These are phyloP conservation scores for Lepidium didymum DNA, from an alignment of 345 rosid species.

Conservation along the genomic window DNA sequence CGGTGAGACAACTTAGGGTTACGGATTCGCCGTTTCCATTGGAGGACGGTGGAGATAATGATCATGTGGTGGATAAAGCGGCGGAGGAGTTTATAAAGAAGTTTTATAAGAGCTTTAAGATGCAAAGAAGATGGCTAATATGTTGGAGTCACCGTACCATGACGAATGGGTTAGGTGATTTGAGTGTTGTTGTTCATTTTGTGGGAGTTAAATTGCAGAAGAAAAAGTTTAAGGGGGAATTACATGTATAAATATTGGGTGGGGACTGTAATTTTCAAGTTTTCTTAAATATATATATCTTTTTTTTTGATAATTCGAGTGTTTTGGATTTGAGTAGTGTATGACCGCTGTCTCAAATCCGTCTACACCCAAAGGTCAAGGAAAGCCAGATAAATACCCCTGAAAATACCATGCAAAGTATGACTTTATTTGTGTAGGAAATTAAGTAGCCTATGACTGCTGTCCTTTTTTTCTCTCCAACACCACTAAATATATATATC, in stretches of 20 bases:
- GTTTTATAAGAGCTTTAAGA: slow-evolving; percentile 55
- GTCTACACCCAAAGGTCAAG: too few relatives aligned
- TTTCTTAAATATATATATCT: not conserved
- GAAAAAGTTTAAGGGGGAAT: not conserved
- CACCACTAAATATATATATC: too few relatives aligned
- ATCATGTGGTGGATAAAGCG: slow-evolving; percentile 49
- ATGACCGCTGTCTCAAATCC: too few relatives aligned
- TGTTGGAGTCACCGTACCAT: slow-evolving; percentile 46
- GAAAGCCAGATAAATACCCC: too few relatives aligned
- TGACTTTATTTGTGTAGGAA: too few relatives aligned
- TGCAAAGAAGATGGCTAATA: slow-evolving; percentile 36
- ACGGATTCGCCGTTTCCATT: slow-evolving; percentile 78
- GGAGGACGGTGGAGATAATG: slow-evolving; percentile 54
- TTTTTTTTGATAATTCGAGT: too few relatives aligned
- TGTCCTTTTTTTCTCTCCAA: too few relatives aligned
- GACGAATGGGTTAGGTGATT: slow-evolving; percentile 40
- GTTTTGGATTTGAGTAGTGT: too few relatives aligned
- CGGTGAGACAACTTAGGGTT: slow-evolving; percentile 62
- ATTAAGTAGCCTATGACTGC: too few relatives aligned
- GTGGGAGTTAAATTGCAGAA: not conserved
- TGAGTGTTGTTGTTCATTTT: not conserved
- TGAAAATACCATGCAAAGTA: too few relatives aligned
- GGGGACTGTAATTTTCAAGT: slow-evolving; percentile 2
- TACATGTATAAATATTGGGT: slow-evolving; percentile 7
- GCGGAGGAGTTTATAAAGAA: slow-evolving; percentile 77